A percentile compares a stretch with the other conserved stretches of the same genome.
phyloP scores from a whole-genome alignment of 78 protist genomes.

The Dictyostelium citrinum region DNA sequence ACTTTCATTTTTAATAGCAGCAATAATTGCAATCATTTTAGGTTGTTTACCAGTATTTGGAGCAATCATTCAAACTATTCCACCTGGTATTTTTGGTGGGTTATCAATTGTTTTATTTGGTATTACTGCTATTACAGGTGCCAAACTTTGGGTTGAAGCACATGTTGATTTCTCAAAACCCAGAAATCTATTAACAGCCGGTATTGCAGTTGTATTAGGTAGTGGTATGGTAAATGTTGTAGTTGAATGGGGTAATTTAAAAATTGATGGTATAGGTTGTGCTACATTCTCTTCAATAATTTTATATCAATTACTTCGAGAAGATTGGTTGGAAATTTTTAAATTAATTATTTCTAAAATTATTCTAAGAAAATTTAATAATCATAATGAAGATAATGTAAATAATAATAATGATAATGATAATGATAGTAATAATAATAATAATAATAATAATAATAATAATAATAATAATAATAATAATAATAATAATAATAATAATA shows the following conservation, averaged over 20 bases:
- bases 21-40: slow-evolving; percentile 4
- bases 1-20: neutral
- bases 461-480: neutral
- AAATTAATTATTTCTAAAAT: neutral
- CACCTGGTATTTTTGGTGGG: slow-evolving; percentile 52
- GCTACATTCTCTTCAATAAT: slow-evolving; percentile 8
- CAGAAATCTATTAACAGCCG: slow-evolving; percentile 26
- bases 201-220: slow-evolving; percentile 27
- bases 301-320: slow-evolving; percentile 43
- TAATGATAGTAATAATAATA: neutral
- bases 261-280: slow-evolving; percentile 34
- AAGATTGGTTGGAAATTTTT: slow-evolving; percentile 3
- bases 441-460: neutral
- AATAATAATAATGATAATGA: no score
- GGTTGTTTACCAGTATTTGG: slow-evolving; percentile 31
- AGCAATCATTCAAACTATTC: slow-evolving; percentile 19
- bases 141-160: neutral
- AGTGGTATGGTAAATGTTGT: slow-evolving; percentile 19
- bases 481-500: neutral
- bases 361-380: no score
- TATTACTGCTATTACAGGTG: slow-evolving; percentile 30
- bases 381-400: no score
- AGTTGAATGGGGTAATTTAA: neutral
- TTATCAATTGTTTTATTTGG: slow-evolving; percentile 35
- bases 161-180: slow-evolving; percentile 19